Conservation (phyloP, 1,284 basidiomycete species). For the Ustilago vetiveriae region DNA sequence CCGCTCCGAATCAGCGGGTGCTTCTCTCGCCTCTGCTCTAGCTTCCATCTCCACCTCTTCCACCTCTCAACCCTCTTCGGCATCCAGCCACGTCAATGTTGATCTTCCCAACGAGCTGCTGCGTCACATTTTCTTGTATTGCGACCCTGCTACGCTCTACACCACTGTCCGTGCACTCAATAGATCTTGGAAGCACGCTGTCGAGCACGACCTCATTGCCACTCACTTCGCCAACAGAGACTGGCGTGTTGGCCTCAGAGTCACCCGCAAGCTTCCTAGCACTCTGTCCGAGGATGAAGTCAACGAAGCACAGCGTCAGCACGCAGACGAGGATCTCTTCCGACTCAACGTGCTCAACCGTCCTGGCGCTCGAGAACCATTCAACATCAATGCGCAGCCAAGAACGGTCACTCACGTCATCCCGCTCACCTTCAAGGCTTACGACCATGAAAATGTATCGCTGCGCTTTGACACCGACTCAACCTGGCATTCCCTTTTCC, state of each 20-base stretch:
- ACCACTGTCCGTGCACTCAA: slow-evolving; percentile 52
- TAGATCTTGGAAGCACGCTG: slow-evolving; percentile 48
- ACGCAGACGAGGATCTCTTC: slow-evolving; percentile 34
- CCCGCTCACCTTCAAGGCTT: slow-evolving; percentile 50
- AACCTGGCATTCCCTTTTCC: slow-evolving; percentile 60
- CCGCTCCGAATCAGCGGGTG: slow-evolving; percentile 33
- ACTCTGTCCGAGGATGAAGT: slow-evolving; percentile 22
- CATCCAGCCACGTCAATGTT: slow-evolving; percentile 12
- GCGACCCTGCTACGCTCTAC: slow-evolving; percentile 61
- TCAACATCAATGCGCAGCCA: slow-evolving; percentile 35
- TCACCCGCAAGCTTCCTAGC: slow-evolving; percentile 43
- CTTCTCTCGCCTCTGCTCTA: slow-evolving; percentile 18
- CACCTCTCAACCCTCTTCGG: slow-evolving; percentile 27
- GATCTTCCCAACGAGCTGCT: slow-evolving; percentile 57
- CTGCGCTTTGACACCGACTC: slow-evolving; percentile 54
- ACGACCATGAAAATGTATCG: slow-evolving; percentile 42
- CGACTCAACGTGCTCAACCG: slow-evolving; percentile 42
- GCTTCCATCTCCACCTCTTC: slow-evolving; percentile 15
- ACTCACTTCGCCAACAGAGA: slow-evolving; percentile 47
- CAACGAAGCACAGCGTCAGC: slow-evolving; percentile 26
- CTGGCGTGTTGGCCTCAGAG: slow-evolving; percentile 57
- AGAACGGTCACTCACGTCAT: slow-evolving; percentile 50
- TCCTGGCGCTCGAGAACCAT: slow-evolving; percentile 38
- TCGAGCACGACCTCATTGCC: slow-evolving; percentile 51
- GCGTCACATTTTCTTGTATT: slow-evolving; percentile 58